Base-by-base conservation (phyloP, 306 rosid species). In the Dalbergia cultrata region DNA sequence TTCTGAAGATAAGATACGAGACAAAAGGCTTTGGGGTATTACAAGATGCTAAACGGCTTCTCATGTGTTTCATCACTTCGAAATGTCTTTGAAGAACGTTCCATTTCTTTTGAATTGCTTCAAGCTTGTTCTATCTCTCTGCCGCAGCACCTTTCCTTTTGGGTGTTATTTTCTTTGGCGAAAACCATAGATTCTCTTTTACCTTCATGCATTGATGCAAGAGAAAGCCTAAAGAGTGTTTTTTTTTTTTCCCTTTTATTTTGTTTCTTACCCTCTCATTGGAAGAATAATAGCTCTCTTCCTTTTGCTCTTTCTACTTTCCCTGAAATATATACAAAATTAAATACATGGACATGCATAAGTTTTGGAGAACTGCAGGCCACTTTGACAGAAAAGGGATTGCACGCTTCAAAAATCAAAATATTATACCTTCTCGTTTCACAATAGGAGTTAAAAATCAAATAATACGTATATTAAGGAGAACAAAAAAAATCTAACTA, bases 11-110 rank as follows among this genome's bases (percentile, higher is more conserved):
- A 37, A 37, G 41, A 8, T 44, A 8, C 0, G 13, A 44, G 50
- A 44, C 50, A 44, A 44, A 44, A 8, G 13, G 50, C 50, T 44
- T 3, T 10, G 50, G 50, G 50, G 50, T 44, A 44, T 19, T 26
- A 53, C 78, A 74, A 63, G 81, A 80, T 50, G 84, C 79, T 72
- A 81, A 83, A 26, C 34, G 56, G 74, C 80, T 78, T 72, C 64
- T 58, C 19, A 52, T 65, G 16, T 33, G 78, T 43, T 63, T n/a
- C 22, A 70, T 83, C 22, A 35, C 72, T 68, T 86, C 68, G 52
- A 79, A 81, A 87, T 76, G 82, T 47, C 86, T 79, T 85, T 13
- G 83, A 73, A 86, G 87, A 88, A 83, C 86, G 91, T 83, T 82
- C 80, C 82, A 37, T 72, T 70, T 85, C 72, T 67, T 65, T 50